Conservation (phyloP, 2,329 filamentous ascomycete genomes). For the Thelonectria rubi region DNA sequence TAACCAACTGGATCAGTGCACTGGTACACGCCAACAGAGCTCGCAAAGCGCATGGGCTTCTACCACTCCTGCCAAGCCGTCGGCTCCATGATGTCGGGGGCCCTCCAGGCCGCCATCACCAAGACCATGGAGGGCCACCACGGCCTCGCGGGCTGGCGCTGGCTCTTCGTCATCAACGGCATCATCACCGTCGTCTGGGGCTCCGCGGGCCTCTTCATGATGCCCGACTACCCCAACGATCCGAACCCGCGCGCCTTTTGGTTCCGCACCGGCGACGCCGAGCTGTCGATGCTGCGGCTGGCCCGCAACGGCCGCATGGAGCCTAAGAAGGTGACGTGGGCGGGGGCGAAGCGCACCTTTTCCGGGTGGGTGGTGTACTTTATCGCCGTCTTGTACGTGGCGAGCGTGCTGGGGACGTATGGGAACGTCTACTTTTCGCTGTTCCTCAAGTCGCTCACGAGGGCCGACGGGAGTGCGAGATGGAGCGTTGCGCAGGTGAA, state of each 20-base stretch:
- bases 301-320: conserved; percentile 32
- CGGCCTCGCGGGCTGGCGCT: conserved; percentile 53
- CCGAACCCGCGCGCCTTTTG: conserved; percentile 41
- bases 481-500: conserved; percentile 57
- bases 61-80: conserved; percentile 53
- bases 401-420: conserved; percentile 20
- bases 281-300: conserved; percentile 44
- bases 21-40: conserved; percentile 27
- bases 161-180: conserved; percentile 58
- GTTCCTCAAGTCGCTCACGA: conserved; percentile 44
- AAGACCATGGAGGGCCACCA: conserved; percentile 49
- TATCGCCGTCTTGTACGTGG: conserved; percentile 17
- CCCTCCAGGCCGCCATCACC: conserved; percentile 54
- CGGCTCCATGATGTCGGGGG: conserved; percentile 55
- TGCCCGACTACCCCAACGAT: conserved; percentile 47
- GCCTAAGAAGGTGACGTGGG: conserved; percentile 39
- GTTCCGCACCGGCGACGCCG: conserved; percentile 41
- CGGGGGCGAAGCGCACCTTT: conserved; percentile 35
- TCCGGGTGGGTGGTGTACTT: conserved; percentile 25
- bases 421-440: conserved; percentile 45
- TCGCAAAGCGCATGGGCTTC: conserved; percentile 48
- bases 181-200: conserved; percentile 47
- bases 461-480: conserved; percentile 37
- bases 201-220: conserved; percentile 46
- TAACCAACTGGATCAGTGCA: conserved; percentile 15